These are phyloP conservation scores for Apiotrichum sp. DNA, from an alignment of 1,284 basidiomycete species.

Conservation along the genomic window DNA sequence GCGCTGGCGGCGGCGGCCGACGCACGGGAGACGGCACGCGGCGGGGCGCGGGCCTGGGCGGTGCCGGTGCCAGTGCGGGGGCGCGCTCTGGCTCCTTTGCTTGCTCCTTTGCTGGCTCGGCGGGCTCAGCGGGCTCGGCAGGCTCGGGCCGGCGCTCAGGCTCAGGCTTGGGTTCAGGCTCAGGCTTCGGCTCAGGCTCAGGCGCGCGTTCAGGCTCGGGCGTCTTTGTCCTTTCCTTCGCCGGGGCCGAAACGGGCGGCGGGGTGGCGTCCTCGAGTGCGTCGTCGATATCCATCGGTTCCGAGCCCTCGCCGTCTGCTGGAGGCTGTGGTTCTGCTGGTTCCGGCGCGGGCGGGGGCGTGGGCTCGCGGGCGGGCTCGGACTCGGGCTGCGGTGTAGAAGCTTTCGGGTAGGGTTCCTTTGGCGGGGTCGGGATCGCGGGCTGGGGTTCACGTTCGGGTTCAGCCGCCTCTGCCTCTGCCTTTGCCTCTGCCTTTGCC, in stretches of 20 bases:
- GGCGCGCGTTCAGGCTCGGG: background rate
- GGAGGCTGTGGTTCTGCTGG: too few species aligned
- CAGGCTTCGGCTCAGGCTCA: too few species aligned
- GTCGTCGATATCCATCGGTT: conserved; percentile 2
- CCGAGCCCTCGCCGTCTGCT: background rate
- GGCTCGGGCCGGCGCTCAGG: too few species aligned
- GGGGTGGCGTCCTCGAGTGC: background rate
- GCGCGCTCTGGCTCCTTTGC: background rate
- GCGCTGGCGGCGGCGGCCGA: background rate
- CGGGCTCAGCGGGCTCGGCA: background rate
- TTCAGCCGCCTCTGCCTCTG: background rate
- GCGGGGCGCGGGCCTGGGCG: background rate
- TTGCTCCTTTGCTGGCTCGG: background rate
- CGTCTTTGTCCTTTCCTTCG: background rate
- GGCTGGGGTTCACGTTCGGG: background rate
- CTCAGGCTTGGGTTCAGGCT: too few species aligned
- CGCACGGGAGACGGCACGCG: background rate
- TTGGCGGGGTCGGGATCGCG: too few species aligned
- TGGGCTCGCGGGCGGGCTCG: background rate
- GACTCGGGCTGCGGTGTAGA: background rate
- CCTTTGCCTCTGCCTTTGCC: background rate
- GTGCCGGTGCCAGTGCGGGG: background rate
- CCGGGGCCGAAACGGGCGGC: background rate
- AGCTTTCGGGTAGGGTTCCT: too few species aligned
- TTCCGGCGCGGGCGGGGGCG: background rate